phyloP scores from a whole-genome alignment of 495 filamentous ascomycete species.

The Filosporella fistucella region DNA sequence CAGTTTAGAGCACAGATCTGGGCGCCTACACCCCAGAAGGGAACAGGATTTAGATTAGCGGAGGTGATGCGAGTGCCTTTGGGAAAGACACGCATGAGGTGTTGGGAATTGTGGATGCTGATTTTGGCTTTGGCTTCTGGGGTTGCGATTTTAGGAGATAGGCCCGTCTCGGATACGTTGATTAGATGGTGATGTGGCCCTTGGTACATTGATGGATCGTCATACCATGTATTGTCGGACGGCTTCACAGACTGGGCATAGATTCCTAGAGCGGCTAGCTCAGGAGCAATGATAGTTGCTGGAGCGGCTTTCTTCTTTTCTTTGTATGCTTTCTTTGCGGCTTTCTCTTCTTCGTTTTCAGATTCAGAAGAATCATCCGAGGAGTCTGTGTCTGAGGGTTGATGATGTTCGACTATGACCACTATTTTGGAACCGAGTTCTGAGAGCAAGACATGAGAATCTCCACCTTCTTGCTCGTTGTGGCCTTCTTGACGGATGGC shows the following conservation, averaged over 20 bases:
- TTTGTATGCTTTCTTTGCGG: conserved; percentile 34
- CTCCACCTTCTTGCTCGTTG: conserved; percentile 31
- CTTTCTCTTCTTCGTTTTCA: conserved; percentile 38
- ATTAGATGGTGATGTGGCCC: conserved; percentile 51
- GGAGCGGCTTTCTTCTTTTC: conserved; percentile 33
- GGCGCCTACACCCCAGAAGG: conserved; percentile 49
- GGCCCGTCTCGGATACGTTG: conserved; percentile 49
- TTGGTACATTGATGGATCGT: conserved; percentile 28
- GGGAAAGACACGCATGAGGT: conserved; percentile 52
- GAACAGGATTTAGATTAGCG: conserved; percentile 42
- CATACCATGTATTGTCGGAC: conserved; percentile 45
- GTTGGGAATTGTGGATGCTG: conserved; percentile 41
- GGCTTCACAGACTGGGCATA: conserved; percentile 56
- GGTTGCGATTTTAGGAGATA: conserved; percentile 31
- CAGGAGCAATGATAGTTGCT: conserved; percentile 40
- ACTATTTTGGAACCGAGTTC: conserved; percentile 48
- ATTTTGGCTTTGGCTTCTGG: conserved; percentile 39
- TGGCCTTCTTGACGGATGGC: conserved; percentile 38
- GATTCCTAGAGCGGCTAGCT: conserved; percentile 48
- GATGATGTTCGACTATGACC: conserved; percentile 50
- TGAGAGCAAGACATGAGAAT: conserved; percentile 36
- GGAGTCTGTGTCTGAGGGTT: conserved; percentile 25
- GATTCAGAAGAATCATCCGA: too few species aligned
- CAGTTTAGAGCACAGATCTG: conserved; percentile 55
- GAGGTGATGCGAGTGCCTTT: conserved; percentile 54